Evolutionary conservation across 176 grass and related monocot genomes (phyloP).

Genomic region (Lolium multiflorum): DNA sequence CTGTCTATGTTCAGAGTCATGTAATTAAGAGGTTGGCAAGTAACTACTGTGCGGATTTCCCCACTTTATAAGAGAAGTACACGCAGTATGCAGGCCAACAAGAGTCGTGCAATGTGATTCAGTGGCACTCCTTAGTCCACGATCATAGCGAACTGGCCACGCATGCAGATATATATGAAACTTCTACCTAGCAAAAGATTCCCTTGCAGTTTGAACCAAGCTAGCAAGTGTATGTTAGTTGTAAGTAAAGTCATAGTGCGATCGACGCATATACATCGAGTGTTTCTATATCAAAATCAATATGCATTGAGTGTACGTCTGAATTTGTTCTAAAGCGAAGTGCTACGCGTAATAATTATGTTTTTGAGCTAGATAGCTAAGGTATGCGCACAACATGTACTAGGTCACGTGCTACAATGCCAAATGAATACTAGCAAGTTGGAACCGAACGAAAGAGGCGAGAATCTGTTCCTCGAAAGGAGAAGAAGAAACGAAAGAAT

Average conservation of each 20-base stretch:
- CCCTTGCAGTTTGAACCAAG: constrained; percentile 3
- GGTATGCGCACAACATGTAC: background rate
- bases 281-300: background rate
- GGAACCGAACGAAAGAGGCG: constrained; percentile 11
- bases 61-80: constrained; percentile 17
- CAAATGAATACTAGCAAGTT: constrained; percentile 5
- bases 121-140: constrained; percentile 49
- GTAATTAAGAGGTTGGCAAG: background rate
- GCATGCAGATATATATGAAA: constrained; percentile 21
- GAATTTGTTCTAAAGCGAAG: background rate
- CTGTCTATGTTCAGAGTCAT: background rate
- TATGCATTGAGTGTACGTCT: background rate
- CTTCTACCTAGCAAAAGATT: constrained; percentile 42
- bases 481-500: constrained; percentile 49
- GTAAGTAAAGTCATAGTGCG: background rate
- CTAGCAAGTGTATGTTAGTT: background rate
- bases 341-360: background rate
- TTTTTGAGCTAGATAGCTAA: constrained; percentile 4
- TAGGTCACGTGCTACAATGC: constrained; percentile 24
- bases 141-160: constrained; percentile 36
- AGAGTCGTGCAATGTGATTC: constrained; percentile 3
- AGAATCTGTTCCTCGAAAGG: constrained; percentile 19
- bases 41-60: background rate
- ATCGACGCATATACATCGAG: background rate
- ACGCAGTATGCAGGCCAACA: constrained; percentile 1